Evolutionary conservation across 2,329 filamentous ascomycete species (phyloP), one percentile per base, ranked within the genome.

Genomic region (Aspergillus awamori): DNA sequence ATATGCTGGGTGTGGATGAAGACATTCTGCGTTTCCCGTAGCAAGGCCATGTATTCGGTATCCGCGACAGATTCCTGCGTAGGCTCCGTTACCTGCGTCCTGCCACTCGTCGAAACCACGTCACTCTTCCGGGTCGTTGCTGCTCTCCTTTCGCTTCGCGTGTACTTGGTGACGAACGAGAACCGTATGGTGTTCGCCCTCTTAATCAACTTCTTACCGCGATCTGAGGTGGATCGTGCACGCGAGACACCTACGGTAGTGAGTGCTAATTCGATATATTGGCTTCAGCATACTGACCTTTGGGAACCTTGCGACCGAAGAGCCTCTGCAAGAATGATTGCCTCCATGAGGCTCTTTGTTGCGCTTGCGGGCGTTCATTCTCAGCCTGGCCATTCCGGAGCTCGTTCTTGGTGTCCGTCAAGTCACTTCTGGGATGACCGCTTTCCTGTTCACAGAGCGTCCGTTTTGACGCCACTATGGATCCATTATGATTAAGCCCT

Each of bases 131-230:
- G 61, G 3, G 55, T 57, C 13, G 63, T 64, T 24, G 63, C 58
- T 30, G 63, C 58, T 30, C 59, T 61, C 33, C 61, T 62, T 30
- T 62, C 64, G 26, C 59, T 64, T 28, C 64, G 66, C 10, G 65
- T 61, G 2, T 64, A 53, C 43, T 68, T 72, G 1, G 65, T 66
- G 10, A 72, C 68, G 17, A 73, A 68, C 15, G 71, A 72, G 51
- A 74, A 72, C 8, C 71, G 66, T 33, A 74, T 66, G 2, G 65
- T 72, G 38, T 72, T 72, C 45, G 66, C 69, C 53, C 67, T 64
- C 47, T 72, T 72, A 48, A 70, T 61, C 11, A 74, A 60, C 36
- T 66, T 71, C 30, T 68, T 72, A 55, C 70, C 62, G 39, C 64
- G 63, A 38, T 62, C 66, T 2, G 66, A 61, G 3, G 63, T 62